phyloP scores from a whole-genome alignment of 2,329 filamentous ascomycete genomes.

The Aspergillus candidus region DNA sequence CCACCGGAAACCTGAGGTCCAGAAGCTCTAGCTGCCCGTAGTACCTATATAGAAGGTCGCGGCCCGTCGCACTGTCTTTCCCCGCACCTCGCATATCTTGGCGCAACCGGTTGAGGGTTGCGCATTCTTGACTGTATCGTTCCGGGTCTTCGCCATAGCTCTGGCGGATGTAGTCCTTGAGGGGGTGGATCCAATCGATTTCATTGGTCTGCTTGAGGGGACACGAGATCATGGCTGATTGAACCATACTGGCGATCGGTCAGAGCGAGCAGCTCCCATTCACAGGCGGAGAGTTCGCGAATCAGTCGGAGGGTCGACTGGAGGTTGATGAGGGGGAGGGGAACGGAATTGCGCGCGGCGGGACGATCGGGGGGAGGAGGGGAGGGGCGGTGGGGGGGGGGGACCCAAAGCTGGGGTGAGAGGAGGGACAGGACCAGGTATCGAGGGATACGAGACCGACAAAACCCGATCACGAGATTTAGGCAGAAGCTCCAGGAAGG shows the following conservation, averaged over 20 bases:
- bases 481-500: too few species aligned
- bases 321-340: neutral
- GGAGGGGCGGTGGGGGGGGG: neutral
- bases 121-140: constrained; percentile 90
- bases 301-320: constrained; percentile 1
- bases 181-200: constrained; percentile 91
- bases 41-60: constrained; percentile 92
- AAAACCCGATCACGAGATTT: too few species aligned
- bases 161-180: constrained; percentile 88
- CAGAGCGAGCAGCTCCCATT: constrained; percentile 35
- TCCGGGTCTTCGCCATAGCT: constrained; percentile 97
- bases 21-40: constrained; percentile 95
- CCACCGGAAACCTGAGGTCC: constrained; percentile 90
- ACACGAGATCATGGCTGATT: constrained; percentile 91
- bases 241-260: constrained; percentile 55
- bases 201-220: constrained; percentile 92
- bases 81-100: constrained; percentile 98
- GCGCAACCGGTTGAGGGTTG: constrained; percentile 83
- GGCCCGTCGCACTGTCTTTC: constrained; percentile 88
- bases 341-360: neutral
- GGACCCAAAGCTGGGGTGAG: neutral
- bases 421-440: neutral
- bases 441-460: too few species aligned
- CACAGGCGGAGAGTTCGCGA: constrained; percentile 3
- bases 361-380: neutral